These are phyloP conservation scores for Balamuthia mandrillaris DNA, from an alignment of 208 protist genomes.

Conservation along the genomic window DNA sequence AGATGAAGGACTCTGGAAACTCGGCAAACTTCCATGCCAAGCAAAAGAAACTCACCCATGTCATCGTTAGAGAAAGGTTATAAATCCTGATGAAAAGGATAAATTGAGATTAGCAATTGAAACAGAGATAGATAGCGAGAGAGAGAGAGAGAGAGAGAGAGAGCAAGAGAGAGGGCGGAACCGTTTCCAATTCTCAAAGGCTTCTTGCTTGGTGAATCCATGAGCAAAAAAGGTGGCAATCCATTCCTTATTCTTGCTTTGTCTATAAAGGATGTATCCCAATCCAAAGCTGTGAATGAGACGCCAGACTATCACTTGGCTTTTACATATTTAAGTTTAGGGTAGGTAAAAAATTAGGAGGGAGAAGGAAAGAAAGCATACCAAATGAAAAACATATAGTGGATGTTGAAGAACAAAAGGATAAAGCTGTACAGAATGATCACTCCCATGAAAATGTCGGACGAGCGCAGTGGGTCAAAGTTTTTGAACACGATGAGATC, in stretches of 20 bases:
- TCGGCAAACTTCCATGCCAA: conserved; percentile 54
- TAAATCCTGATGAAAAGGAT: conserved; percentile 49
- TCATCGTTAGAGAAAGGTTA: conserved; percentile 67
- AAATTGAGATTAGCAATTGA: background rate
- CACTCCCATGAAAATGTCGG: conserved; percentile 78
- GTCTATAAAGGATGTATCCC: conserved; percentile 74
- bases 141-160: conserved; percentile 58
- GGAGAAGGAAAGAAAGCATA: background rate
- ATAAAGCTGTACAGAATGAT: conserved; percentile 70
- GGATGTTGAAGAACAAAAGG: conserved; percentile 69
- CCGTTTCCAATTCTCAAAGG: conserved; percentile 86
- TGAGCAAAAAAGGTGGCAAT: conserved; percentile 68
- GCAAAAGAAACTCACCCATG: conserved; percentile 58
- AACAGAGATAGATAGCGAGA: background rate
- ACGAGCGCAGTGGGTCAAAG: conserved; percentile 68
- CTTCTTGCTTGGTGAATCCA: conserved; percentile 62
- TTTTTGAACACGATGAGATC: conserved; percentile 75
- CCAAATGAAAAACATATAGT: conserved; percentile 57
- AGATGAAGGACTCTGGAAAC: conserved; percentile 39
- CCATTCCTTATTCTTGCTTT: conserved; percentile 78
- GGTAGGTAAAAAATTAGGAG: background rate
- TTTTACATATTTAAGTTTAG: conserved; percentile 5
- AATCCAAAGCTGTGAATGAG: conserved; percentile 76
- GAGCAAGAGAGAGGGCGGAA: conserved; percentile 76
- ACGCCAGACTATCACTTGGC: conserved; percentile 80